Evolutionary conservation across 208 protist species (phyloP).

Genomic region (Endotrypanum monterogeii): DNA sequence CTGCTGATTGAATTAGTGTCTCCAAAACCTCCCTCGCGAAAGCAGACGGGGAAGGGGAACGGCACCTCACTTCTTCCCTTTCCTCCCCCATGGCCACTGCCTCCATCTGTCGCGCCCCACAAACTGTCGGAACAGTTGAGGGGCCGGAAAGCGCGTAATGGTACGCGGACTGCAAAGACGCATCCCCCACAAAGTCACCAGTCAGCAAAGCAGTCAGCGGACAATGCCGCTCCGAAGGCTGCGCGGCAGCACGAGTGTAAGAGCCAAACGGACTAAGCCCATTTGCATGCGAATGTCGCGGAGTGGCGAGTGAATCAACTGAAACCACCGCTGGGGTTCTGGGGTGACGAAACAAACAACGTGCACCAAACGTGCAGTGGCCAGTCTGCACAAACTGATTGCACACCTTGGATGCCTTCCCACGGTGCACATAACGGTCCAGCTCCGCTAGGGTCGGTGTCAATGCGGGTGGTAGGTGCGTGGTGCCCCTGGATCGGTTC

Average conservation of each 20-base stretch:
- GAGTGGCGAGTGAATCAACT: too few relatives aligned
- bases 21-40: neutral
- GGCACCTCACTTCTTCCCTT: neutral
- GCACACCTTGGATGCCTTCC: slow-evolving; percentile 58
- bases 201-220: neutral
- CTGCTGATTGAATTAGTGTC: neutral
- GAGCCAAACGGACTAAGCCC: neutral
- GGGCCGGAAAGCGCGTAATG: neutral
- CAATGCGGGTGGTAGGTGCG: neutral
- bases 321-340: neutral
- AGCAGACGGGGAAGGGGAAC: neutral
- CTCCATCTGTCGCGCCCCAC: neutral
- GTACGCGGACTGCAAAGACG: neutral
- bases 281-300: neutral
- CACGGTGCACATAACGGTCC: slow-evolving; percentile 16
- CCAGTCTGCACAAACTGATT: slow-evolving; percentile 61
- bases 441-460: slow-evolving; percentile 16
- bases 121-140: neutral
- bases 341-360: slow-evolving; percentile 80
- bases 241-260: neutral
- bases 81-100: neutral
- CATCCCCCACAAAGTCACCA: neutral
- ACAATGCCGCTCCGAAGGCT: neutral
- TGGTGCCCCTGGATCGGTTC: neutral
- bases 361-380: slow-evolving; percentile 68